Conservation (phyloP, 177 flowering plant species). For the Telopea speciosissima region DNA sequence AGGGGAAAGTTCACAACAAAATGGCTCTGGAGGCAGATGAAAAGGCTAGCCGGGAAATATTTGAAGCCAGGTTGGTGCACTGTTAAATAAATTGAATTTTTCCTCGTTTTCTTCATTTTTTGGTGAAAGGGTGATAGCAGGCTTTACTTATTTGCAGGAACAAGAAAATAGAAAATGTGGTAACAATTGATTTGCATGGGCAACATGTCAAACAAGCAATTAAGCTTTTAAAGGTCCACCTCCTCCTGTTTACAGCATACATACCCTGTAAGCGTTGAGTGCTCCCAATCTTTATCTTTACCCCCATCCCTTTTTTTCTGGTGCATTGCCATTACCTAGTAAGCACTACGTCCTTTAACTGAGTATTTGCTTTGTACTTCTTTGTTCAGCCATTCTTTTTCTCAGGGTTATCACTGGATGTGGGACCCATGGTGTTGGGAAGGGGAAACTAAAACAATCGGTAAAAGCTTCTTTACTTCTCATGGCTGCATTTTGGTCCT, state of each 20-base stretch:
- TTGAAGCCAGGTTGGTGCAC: constrained; percentile 56
- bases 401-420: constrained; percentile 88
- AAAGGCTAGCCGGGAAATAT: constrained; percentile 79
- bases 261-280: constrained; percentile 52
- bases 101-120: neutral
- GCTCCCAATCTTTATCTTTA: neutral
- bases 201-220: constrained; percentile 93
- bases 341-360: neutral
- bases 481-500: neutral
- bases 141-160: constrained; percentile 45
- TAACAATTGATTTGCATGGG: constrained; percentile 94
- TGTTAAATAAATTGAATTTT: neutral
- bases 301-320: neutral
- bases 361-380: neutral
- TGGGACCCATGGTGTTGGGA: constrained; percentile 69
- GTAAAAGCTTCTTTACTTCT: constrained; percentile 32
- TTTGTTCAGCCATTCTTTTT: constrained; percentile 51
- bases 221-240: constrained; percentile 67
- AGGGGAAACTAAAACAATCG: constrained; percentile 69
- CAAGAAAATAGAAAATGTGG: constrained; percentile 59
- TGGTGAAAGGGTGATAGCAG: neutral
- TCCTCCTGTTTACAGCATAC: constrained; percentile 47
- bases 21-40: constrained; percentile 71
- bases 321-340: neutral
- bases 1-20: constrained; percentile 51